Percentiles rank a stretch among this genome's conserved stretches.
phyloP scores from a whole-genome alignment of 2,329 filamentous ascomycete genomes.

The Xylariaceae sp. region DNA sequence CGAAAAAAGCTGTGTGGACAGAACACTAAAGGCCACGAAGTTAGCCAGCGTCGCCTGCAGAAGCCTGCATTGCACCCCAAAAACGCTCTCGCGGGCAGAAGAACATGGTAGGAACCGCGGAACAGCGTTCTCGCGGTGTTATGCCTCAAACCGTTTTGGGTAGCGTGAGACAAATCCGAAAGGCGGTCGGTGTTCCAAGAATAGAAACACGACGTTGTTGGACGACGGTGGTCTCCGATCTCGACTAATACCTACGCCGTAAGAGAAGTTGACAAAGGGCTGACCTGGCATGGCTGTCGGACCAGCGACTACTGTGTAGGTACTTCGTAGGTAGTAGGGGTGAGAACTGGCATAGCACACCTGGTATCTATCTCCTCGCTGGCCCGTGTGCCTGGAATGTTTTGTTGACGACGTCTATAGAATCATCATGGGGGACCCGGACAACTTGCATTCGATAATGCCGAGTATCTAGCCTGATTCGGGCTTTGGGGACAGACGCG shows the following conservation, averaged over 20 bases:
- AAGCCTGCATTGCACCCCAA: conserved; percentile 12
- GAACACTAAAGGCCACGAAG: conserved; percentile 11
- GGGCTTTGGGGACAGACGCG: neutral
- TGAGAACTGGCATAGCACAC: neutral
- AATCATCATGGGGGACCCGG: neutral
- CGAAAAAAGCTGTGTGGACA: conserved; percentile 11
- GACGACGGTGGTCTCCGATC: neutral
- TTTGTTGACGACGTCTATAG: neutral
- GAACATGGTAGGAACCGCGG: conserved; percentile 3
- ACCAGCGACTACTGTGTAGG: neutral
- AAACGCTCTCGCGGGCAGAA: conserved; percentile 6
- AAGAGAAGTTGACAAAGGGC: neutral
- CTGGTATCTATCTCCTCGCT: neutral
- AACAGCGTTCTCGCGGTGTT: neutral
- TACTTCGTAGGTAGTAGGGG: neutral
- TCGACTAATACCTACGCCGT: neutral
- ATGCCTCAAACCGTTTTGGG: conserved; percentile 12
- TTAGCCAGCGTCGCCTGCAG: conserved; percentile 11
- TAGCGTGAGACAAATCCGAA: conserved; percentile 13
- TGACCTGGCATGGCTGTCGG: neutral
- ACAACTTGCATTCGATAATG: neutral
- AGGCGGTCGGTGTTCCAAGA: conserved; percentile 16
- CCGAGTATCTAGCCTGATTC: conserved; percentile 3
- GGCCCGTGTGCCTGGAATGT: neutral
- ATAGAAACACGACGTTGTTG: conserved; percentile 13